Conservation (phyloP, 1,139 yeast species). For the Pichia sp. region DNA sequence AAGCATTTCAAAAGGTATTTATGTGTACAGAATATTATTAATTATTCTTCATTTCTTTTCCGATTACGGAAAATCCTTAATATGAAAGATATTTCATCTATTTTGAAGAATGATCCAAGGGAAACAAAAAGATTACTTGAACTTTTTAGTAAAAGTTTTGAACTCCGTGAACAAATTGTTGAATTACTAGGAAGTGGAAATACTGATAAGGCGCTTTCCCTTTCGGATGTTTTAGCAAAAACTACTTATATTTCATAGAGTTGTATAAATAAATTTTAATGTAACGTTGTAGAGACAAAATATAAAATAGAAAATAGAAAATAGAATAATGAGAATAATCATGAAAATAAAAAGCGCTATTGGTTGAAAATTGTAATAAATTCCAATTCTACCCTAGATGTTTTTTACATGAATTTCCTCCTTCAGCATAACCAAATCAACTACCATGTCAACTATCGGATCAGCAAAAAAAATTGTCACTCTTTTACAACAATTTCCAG, state of each 20-base stretch:
- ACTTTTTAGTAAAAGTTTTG: not conserved
- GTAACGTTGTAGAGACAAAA: not conserved
- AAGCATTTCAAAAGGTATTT: slow-evolving; percentile 20
- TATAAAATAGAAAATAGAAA: not conserved
- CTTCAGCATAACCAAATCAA: not conserved
- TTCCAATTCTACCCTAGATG: not conserved
- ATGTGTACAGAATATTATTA: slow-evolving; percentile 18
- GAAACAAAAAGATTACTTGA: not conserved
- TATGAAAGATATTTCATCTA: not conserved
- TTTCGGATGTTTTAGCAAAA: not conserved
- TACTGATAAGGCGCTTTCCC: not conserved
- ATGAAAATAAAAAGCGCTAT: not conserved
- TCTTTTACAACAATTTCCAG: slow-evolving; percentile 44
- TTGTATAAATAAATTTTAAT: not conserved
- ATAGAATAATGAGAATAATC: too few relatives aligned
- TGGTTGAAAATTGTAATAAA: not conserved
- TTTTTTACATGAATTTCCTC: not conserved
- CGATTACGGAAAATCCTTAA: not conserved
- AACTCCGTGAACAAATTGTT: not conserved
- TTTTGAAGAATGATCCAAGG: not conserved
- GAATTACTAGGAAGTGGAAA: not conserved
- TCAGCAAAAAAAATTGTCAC: slow-evolving; percentile 34
- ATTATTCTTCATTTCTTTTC: slow-evolving; percentile 16
- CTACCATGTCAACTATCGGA: slow-evolving; percentile 18
- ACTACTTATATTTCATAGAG: not conserved